A percentile compares a stretch with the other conserved stretches of the same genome.
Conservation (phyloP, 805 yeast species). For the Candida koratica region DNA sequence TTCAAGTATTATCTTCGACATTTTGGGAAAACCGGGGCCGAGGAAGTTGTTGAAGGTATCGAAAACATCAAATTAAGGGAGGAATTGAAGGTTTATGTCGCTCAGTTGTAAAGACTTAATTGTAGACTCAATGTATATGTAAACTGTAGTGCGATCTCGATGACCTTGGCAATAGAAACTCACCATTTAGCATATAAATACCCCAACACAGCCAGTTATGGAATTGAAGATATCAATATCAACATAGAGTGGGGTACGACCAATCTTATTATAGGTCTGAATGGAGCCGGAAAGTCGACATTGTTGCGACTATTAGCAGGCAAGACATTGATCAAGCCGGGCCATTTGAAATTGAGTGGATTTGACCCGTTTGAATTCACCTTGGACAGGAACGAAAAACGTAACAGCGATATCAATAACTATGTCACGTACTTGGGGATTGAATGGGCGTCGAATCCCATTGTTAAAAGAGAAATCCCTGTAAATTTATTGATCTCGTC, state of each 20-base stretch:
- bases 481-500: constrained; percentile 74
- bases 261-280: constrained; percentile 82
- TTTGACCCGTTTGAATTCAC: constrained; percentile 75
- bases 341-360: constrained; percentile 71
- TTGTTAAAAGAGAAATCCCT: constrained; percentile 87
- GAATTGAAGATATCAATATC: constrained; percentile 61
- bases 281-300: constrained; percentile 97
- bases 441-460: constrained; percentile 93
- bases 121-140: too few species aligned
- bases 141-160: neutral
- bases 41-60: constrained; percentile 35
- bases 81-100: constrained; percentile 14
- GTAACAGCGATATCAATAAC: constrained; percentile 42
- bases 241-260: constrained; percentile 68
- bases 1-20: constrained; percentile 37
- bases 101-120: too few species aligned
- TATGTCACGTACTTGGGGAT: constrained; percentile 85
- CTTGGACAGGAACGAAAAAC: constrained; percentile 43
- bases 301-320: constrained; percentile 83
- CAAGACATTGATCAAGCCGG: constrained; percentile 75
- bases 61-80: constrained; percentile 21
- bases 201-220: constrained; percentile 53
- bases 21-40: constrained; percentile 48
- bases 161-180: constrained; percentile 53
- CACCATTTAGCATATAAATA: constrained; percentile 66